A percentile compares a stretch with the other conserved stretches of the same genome.
phyloP scores from a whole-genome alignment of 805 yeast species.

The Cyberlindnera maritima region DNA sequence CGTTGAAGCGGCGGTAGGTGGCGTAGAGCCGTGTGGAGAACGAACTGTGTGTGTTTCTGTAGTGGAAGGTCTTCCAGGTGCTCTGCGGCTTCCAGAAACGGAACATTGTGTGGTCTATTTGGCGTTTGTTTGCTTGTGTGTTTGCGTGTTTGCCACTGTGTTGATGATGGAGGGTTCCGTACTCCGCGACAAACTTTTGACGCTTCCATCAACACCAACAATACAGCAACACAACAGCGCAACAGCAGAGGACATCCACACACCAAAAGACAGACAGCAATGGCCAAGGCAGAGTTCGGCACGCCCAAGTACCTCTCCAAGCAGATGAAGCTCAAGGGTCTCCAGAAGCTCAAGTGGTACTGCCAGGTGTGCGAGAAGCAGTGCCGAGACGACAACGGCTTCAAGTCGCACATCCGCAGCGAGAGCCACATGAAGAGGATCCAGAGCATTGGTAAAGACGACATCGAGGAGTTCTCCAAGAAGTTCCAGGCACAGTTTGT shows the following conservation, averaged over 20 bases:
- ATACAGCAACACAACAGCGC: not conserved
- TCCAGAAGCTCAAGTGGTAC: conserved; percentile 81
- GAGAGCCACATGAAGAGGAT: conserved; percentile 69
- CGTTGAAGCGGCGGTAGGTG: conserved; percentile 38
- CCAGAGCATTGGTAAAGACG: conserved; percentile 42
- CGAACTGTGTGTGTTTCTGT: conserved; percentile 7
- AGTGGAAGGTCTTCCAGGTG: conserved; percentile 2
- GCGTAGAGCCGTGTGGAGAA: conserved; percentile 29
- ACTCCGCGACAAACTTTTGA: not conserved
- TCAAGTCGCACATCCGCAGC: conserved; percentile 83
- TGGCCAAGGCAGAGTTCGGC: conserved; percentile 61
- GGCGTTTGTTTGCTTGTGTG: not conserved
- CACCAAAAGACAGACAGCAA: conserved; percentile 16
- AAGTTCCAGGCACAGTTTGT: conserved; percentile 66
- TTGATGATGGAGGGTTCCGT: no score
- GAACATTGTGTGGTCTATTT: conserved; percentile 1
- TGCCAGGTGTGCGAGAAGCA: conserved; percentile 93
- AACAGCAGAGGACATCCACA: no score
- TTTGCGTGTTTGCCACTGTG: not conserved
- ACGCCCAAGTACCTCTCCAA: conserved; percentile 72
- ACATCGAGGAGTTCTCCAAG: conserved; percentile 56
- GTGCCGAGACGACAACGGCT: conserved; percentile 95
- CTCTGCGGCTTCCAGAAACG: not conserved
- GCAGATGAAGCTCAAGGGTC: conserved; percentile 76
- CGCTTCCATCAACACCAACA: no score